Percentiles rank a stretch among this genome's conserved stretches.
phyloP scores from a whole-genome alignment of 2,329 filamentous ascomycete genomes.

The Colletotrichum orchidophilum region DNA sequence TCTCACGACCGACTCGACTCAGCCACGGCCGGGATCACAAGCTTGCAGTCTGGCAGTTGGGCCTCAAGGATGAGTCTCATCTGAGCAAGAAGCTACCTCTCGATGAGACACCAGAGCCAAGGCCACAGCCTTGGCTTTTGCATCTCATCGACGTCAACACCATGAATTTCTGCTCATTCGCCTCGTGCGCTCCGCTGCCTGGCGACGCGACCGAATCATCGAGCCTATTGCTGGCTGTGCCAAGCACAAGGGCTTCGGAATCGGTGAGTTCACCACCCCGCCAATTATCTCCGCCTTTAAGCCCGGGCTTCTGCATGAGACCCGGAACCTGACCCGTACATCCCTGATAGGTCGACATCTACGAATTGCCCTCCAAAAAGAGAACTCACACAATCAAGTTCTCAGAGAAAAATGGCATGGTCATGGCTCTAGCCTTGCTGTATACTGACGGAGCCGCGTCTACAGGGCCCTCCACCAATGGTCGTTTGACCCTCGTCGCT shows the following conservation, averaged over 20 bases:
- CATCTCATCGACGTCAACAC: constrained; percentile 88
- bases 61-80: constrained; percentile 64
- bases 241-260: constrained; percentile 79
- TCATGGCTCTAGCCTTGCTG: constrained; percentile 81
- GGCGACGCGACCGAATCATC: neutral
- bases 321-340: constrained; percentile 20
- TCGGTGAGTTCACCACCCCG: constrained; percentile 57
- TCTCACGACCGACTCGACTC: neutral
- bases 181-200: constrained; percentile 57
- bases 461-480: constrained; percentile 5
- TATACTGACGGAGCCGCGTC: constrained; percentile 48
- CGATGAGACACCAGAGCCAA: constrained; percentile 61
- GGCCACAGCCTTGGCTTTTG: constrained; percentile 82
- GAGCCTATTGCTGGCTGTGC: constrained; percentile 76
- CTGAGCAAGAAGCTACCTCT: constrained; percentile 78
- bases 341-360: constrained; percentile 75
- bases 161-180: constrained; percentile 93
- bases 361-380: constrained; percentile 78
- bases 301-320: constrained; percentile 10
- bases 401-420: constrained; percentile 75
- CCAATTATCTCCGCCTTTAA: constrained; percentile 19
- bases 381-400: constrained; percentile 69
- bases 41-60: constrained; percentile 84
- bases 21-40: constrained; percentile 93
- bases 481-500: constrained; percentile 68